Evolutionary conservation across 495 filamentous ascomycete genomes (phyloP).

Genomic region (Aspergillus funiculosus): DNA sequence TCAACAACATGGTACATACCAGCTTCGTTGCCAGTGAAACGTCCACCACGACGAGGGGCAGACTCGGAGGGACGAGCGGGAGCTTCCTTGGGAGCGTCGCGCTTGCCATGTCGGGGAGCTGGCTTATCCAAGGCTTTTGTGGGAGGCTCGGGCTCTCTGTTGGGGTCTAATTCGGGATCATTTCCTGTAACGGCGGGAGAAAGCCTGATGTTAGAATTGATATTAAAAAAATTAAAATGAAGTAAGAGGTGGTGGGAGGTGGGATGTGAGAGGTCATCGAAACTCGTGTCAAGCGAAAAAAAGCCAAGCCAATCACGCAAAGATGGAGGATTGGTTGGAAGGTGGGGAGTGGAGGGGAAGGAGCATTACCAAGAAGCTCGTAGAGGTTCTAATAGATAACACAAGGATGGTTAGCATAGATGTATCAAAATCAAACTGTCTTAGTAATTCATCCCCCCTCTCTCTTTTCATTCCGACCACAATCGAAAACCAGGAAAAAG

Average conservation of each 20-base stretch:
- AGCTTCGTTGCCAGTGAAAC: constrained; percentile 70
- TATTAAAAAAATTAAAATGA: constrained; percentile 18
- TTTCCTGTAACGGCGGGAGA: constrained; percentile 55
- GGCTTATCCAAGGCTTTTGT: constrained; percentile 84
- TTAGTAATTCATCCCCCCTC: not conserved
- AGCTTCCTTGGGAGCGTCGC: constrained; percentile 75
- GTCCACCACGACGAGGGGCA: constrained; percentile 52
- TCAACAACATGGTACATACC: constrained; percentile 51
- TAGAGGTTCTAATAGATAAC: constrained; percentile 58
- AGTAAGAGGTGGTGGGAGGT: not conserved
- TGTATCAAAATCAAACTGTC: not conserved
- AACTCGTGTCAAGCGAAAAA: constrained; percentile 3
- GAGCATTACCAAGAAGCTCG: constrained; percentile 76
- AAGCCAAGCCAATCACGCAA: not conserved
- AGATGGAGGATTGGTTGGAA: not conserved
- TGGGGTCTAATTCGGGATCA: constrained; percentile 81
- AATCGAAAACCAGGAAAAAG: not conserved
- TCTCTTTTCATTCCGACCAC: not conserved
- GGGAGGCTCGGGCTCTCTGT: constrained; percentile 68
- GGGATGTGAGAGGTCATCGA: no score
- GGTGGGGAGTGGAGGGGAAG: constrained; percentile 25
- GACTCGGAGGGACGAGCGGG: constrained; percentile 33
- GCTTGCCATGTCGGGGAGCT: constrained; percentile 72
- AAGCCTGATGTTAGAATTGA: constrained; percentile 13
- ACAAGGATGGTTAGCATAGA: constrained; percentile 23